These are phyloP conservation scores for Aspergillus aculeatinus DNA, from an alignment of 2,329 filamentous ascomycete genomes.

Conservation along the genomic window DNA sequence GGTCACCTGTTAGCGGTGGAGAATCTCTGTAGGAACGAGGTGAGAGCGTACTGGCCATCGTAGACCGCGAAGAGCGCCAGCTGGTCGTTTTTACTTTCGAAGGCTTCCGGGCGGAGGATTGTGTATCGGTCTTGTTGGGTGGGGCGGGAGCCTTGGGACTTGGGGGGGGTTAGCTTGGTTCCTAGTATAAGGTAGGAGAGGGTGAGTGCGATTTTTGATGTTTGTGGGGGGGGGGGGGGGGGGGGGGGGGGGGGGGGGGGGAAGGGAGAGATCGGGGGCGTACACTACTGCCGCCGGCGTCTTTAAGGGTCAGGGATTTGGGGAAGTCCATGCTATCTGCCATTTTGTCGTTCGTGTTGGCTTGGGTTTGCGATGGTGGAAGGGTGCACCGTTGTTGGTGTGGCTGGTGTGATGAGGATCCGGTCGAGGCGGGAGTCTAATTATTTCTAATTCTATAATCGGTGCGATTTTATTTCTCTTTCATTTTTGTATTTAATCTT, in stretches of 20 bases:
- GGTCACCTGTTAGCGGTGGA: neutral
- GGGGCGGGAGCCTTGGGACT: slow-evolving; percentile 10
- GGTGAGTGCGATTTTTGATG: neutral
- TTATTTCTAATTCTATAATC: no score
- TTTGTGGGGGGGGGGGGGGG: neutral
- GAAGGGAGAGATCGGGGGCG: neutral
- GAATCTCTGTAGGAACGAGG: neutral
- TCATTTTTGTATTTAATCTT: no score
- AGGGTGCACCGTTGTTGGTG: neutral
- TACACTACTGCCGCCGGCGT: neutral
- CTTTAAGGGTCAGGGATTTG: neutral
- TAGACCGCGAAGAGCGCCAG: slow-evolving; percentile 10
- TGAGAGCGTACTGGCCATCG: slow-evolving; percentile 9
- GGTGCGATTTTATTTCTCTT: no score
- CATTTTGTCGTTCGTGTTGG: neutral
- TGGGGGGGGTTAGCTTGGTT: neutral
- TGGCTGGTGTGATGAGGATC: no score
- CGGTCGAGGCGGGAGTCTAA: no score
- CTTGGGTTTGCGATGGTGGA: neutral
- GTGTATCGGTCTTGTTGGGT: slow-evolving; percentile 11
- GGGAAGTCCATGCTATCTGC: neutral
- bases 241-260: neutral
- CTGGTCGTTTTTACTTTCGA: neutral
- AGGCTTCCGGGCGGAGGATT: neutral
- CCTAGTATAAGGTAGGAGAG: neutral